These are phyloP conservation scores for Xylariomycetidae sp. DNA, from an alignment of 2,329 filamentous ascomycete species.

Conservation along the genomic window DNA sequence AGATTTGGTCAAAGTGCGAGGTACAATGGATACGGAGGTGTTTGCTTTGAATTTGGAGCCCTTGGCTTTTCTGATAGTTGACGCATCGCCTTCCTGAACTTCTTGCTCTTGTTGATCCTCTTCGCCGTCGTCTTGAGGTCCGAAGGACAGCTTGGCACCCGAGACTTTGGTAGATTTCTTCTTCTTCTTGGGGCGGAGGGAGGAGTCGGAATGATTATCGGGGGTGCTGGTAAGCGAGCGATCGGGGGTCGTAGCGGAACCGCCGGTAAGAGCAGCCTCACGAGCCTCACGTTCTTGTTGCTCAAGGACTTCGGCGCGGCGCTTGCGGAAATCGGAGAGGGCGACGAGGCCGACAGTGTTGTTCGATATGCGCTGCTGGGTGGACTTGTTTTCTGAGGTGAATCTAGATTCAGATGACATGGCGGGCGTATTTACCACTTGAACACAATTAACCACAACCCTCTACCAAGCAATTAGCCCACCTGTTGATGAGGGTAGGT, in stretches of 20 bases:
- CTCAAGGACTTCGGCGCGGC: constrained; percentile 89
- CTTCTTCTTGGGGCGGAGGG: constrained; percentile 39
- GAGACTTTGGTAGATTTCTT: constrained; percentile 34
- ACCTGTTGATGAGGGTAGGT: too few relatives aligned
- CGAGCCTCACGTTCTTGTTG: constrained; percentile 79
- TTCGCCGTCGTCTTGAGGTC: constrained; percentile 62
- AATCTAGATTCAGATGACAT: constrained; percentile 56
- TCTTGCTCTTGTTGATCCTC: constrained; percentile 44
- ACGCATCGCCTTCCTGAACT: constrained; percentile 41
- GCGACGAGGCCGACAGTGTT: constrained; percentile 88
- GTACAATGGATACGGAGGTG: constrained; percentile 55
- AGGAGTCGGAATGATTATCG: constrained; percentile 34
- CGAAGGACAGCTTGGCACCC: constrained; percentile 58
- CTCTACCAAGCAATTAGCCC: too few relatives aligned
- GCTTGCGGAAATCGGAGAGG: constrained; percentile 91
- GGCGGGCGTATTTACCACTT: too few relatives aligned
- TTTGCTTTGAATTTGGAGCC: constrained; percentile 58
- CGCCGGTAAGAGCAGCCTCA: constrained; percentile 48
- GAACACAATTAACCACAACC: too few relatives aligned
- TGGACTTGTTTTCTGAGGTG: constrained; percentile 68
- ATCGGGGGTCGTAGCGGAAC: constrained; percentile 37
- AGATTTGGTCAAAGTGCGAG: constrained; percentile 66
- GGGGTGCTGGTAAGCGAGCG: constrained; percentile 45
- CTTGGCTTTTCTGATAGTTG: constrained; percentile 14
- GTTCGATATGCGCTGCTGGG: constrained; percentile 76